Evolutionary conservation across 2,329 filamentous ascomycete genomes (phyloP).

Genomic region (Hymenotorrendiella dingleyae): DNA sequence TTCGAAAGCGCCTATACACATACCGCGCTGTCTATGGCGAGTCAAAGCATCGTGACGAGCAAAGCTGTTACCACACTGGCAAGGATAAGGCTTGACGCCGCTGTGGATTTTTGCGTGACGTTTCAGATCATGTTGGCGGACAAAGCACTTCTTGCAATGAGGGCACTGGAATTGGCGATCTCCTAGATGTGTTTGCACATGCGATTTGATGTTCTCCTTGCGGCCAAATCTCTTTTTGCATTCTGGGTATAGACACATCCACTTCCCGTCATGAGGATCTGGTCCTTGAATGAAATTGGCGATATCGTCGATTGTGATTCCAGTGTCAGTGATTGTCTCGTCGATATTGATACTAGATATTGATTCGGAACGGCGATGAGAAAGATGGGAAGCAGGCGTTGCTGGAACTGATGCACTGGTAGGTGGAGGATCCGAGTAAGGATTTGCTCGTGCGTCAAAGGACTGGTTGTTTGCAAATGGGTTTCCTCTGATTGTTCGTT

Average conservation of each 20-base stretch:
- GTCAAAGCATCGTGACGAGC: conserved; percentile 93
- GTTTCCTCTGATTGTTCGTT: conserved; percentile 38
- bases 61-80: conserved; percentile 90
- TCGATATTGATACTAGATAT: conserved; percentile 56
- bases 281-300: conserved; percentile 67
- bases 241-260: conserved; percentile 67
- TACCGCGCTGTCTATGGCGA: conserved; percentile 86
- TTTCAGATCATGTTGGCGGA: conserved; percentile 94
- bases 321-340: conserved; percentile 67
- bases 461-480: conserved; percentile 41
- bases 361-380: conserved; percentile 54
- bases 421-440: conserved; percentile 17
- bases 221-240: conserved; percentile 91
- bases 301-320: conserved; percentile 82
- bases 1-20: conserved; percentile 93
- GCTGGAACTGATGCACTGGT: conserved; percentile 11
- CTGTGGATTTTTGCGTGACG: conserved; percentile 97
- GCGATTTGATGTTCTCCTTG: conserved; percentile 97
- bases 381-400: conserved; percentile 21
- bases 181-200: conserved; percentile 95
- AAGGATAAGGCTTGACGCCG: conserved; percentile 90
- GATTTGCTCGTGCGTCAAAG: conserved; percentile 26
- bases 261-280: conserved; percentile 68
- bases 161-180: conserved; percentile 94
- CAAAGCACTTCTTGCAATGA: conserved; percentile 90